These are phyloP conservation scores for Blastosporella zonata DNA, from an alignment of 1,284 basidiomycete genomes.

Conservation along the genomic window DNA sequence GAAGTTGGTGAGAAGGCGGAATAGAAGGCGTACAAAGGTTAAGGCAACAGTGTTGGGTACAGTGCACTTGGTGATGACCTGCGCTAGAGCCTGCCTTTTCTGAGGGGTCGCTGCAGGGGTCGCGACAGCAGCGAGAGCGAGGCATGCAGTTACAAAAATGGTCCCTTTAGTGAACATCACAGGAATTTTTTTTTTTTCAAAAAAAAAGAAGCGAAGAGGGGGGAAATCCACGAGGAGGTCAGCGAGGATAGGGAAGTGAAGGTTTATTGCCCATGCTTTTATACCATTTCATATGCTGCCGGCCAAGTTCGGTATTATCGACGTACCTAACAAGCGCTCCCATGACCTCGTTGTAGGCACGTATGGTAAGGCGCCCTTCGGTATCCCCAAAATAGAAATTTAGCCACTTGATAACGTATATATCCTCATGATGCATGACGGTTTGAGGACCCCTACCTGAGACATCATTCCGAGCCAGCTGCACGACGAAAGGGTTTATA, in stretches of 20 bases:
- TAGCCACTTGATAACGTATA: not conserved
- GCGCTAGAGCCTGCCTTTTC: constrained; percentile 19
- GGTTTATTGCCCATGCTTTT: not conserved
- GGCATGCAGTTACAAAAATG: constrained; percentile 10
- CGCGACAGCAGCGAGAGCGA: constrained; percentile 12
- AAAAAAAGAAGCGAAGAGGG: not conserved
- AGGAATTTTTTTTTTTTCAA: no score
- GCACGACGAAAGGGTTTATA: no score
- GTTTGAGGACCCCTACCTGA: no score
- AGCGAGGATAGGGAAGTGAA: not conserved
- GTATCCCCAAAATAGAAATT: not conserved
- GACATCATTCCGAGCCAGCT: no score
- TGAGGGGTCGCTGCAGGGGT: constrained; percentile 18
- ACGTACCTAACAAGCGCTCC: constrained; percentile 3
- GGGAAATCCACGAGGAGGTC: constrained; percentile 1
- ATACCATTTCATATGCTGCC: constrained; percentile 2
- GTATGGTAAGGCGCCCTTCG: not conserved
- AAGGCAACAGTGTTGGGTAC: constrained; percentile 34
- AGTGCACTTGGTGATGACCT: constrained; percentile 32
- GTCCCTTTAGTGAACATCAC: constrained; percentile 13
- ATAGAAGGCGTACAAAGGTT: constrained; percentile 32
- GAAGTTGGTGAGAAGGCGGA: not conserved
- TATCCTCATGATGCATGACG: no score
- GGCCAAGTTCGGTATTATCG: constrained; percentile 1
- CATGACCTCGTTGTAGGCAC: constrained; percentile 2